A percentile compares a stretch with the other conserved stretches of the same genome.
Conservation (phyloP, 2,329 filamentous ascomycete species). For the Alternaria consortialis region DNA sequence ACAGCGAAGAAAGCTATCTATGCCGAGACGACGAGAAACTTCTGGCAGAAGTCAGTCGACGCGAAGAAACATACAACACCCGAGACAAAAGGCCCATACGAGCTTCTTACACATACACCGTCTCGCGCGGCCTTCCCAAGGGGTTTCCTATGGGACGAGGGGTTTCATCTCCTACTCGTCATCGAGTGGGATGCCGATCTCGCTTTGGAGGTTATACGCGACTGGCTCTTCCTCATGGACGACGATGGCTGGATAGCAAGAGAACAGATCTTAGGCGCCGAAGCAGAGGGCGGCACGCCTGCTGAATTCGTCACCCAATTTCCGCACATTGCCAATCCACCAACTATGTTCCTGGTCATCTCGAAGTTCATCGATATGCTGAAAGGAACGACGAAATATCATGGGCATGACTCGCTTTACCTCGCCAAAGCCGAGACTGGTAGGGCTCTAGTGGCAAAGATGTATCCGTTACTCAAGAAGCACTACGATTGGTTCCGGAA, state of each 20-base stretch:
- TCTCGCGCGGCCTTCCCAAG: conserved; percentile 93
- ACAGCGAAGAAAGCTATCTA: conserved; percentile 88
- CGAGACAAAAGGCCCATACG: conserved; percentile 78
- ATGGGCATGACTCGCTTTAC: conserved; percentile 64
- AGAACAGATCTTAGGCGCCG: conserved; percentile 88
- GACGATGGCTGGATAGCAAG: conserved; percentile 95
- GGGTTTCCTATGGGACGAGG: conserved; percentile 97
- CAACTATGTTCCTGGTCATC: conserved; percentile 87
- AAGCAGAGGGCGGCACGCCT: conserved; percentile 91
- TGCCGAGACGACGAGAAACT: conserved; percentile 89
- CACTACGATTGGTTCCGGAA: conserved; percentile 94
- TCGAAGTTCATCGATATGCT: conserved; percentile 74
- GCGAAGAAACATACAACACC: conserved; percentile 74
- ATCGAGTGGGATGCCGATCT: conserved; percentile 93
- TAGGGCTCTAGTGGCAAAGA: conserved; percentile 72
- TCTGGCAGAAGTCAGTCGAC: conserved; percentile 88
- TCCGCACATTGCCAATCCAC: conserved; percentile 94
- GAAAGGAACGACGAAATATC: conserved; percentile 55
- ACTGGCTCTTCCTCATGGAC: conserved; percentile 95
- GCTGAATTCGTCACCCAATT: conserved; percentile 91
- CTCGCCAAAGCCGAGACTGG: conserved; percentile 70
- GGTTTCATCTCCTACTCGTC: conserved; percentile 89
- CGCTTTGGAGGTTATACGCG: conserved; percentile 82
- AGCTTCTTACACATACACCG: conserved; percentile 88
- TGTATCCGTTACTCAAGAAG: conserved; percentile 87